Evolutionary conservation across 2,329 filamentous ascomycete species (phyloP).

Genomic region (Penicillium sp.): DNA sequence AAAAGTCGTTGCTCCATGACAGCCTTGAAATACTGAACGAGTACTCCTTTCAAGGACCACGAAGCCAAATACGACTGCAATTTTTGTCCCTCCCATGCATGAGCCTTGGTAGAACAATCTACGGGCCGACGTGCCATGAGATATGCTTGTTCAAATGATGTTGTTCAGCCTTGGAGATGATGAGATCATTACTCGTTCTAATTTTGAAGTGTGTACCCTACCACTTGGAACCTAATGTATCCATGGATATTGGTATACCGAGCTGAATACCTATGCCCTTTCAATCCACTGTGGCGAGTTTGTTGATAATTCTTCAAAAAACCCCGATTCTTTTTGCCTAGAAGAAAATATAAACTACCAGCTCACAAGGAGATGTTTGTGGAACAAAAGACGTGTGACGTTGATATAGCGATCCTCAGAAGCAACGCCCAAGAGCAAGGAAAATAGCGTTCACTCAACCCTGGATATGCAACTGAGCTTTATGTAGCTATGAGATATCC

Average conservation of each 20-base stretch:
- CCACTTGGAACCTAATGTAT: neutral
- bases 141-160: too few relatives aligned
- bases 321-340: too few relatives aligned
- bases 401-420: neutral
- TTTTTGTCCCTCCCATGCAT: too few relatives aligned
- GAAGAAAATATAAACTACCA: neutral
- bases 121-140: too few relatives aligned
- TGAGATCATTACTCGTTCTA: constrained; percentile 10
- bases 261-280: too few relatives aligned
- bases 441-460: constrained; percentile 2
- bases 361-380: neutral
- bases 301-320: too few relatives aligned
- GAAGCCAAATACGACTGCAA: too few relatives aligned
- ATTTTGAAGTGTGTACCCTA: neutral
- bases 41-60: too few relatives aligned
- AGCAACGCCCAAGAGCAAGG: neutral
- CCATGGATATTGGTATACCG: neutral
- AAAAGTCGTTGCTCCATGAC: too few relatives aligned
- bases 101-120: too few relatives aligned
- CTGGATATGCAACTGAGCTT: neutral
- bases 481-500: neutral
- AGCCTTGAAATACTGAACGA: too few relatives aligned
- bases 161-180: neutral
- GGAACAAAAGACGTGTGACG: neutral
- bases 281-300: too few relatives aligned